Conservation (phyloP, 129 eudicot species). For the Logfia minima region DNA sequence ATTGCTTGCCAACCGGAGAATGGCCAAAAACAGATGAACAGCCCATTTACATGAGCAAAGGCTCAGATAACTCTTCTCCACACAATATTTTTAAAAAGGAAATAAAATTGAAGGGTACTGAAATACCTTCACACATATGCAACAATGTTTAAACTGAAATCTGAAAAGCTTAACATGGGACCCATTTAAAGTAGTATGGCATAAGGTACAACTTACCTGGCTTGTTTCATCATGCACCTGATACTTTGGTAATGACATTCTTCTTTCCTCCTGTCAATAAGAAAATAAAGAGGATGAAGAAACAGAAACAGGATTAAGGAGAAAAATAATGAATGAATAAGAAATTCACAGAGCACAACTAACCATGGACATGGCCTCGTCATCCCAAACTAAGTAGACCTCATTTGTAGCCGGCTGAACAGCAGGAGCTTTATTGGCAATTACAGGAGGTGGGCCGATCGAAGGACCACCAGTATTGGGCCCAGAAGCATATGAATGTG, state of each 20-base stretch:
- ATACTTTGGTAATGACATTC: conserved; percentile 87
- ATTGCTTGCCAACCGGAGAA: conserved; percentile 78
- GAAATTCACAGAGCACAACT: conserved; percentile 14
- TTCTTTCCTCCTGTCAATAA: conserved; percentile 87
- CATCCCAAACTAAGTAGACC: conserved; percentile 98
- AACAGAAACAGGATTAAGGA: neutral
- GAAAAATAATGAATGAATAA: neutral
- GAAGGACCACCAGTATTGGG: conserved; percentile 98
- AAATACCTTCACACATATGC: conserved; percentile 42
- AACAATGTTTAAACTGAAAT: conserved; percentile 44
- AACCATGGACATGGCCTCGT: conserved; percentile 98
- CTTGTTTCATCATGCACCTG: conserved; percentile 99
- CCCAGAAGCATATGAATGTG: conserved; percentile 98
- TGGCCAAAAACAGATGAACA: conserved; percentile 52
- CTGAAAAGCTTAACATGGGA: conserved; percentile 29
- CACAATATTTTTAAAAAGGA: conserved; percentile 28
- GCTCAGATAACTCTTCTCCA: conserved; percentile 38
- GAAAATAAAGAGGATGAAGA: neutral
- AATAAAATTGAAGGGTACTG: conserved; percentile 24
- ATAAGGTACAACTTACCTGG: conserved; percentile 88
- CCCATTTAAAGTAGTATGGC: conserved; percentile 26
- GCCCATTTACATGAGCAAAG: conserved; percentile 20
- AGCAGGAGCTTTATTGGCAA: conserved; percentile 85
- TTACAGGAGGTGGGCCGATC: conserved; percentile 96
- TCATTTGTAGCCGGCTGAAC: conserved; percentile 79